Base-by-base conservation (phyloP, 1,284 basidiomycete species). In the Rhodofomes roseus region DNA sequence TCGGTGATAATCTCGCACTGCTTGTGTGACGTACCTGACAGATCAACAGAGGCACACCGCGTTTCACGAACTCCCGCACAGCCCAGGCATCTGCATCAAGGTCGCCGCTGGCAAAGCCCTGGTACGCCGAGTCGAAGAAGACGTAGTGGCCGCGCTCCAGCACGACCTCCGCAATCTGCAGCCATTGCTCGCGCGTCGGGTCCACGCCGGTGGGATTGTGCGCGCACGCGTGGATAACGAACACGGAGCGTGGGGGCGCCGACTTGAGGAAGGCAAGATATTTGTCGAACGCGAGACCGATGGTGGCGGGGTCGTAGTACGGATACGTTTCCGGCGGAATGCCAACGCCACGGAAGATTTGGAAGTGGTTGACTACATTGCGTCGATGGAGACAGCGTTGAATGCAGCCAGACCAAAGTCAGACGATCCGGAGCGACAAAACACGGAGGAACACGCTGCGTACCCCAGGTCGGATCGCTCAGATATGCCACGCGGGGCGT, bases 141-240 rank as follows among this genome's bases (percentile, higher is more conserved):
- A 90, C 91, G 74, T 87, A 96, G 74, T 96, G 95, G 20, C 83
- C 80, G 76, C 90, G 92, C 56, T 81, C 76, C 48, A 88, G 72
- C 73, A 98, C 88, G 56, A 90, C 78, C 48, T 90, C 82, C 55
- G 89, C 90, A 66, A 98, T 85, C 63, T 83, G 74, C 65, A 85
- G 79, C 96, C 96, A 99, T 72, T 99, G 92, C 63, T 92, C 90
- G 54, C 78, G 76, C 27, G 93, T 96, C 34, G 96, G 93, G 76
- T 99, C 96, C 8, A 97, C 93, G 2, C 96, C 95, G 0, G 96
- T 98, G 4, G 96, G 96, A 70, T 96, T 96, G 74, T 96, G 96
- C 43, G 96, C 96, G 73, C 95, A 96, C 8, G 93, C 93, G 70
- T 97, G 94, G 48, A 99, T 74, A 63, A 99, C 77, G 73, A 98